These are phyloP conservation scores for Betula pendula DNA, from an alignment of 306 rosid genomes.

Conservation along the genomic window DNA sequence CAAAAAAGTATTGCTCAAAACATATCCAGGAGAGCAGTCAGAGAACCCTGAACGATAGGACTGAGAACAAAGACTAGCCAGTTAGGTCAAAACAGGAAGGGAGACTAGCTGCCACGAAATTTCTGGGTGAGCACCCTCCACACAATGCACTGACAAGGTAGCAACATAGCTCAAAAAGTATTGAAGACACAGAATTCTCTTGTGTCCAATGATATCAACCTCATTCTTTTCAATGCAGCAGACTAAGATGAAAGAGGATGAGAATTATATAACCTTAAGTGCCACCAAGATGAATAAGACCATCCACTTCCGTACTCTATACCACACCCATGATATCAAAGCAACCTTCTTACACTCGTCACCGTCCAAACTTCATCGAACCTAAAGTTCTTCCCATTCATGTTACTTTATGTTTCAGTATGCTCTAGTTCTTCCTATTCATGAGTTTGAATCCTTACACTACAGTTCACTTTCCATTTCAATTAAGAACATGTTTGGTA, in stretches of 20 bases:
- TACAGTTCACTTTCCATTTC: too few relatives aligned
- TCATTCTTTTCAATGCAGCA: constrained; percentile 1
- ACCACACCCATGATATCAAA: too few relatives aligned
- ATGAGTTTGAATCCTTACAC: too few relatives aligned
- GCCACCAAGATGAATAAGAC: neutral
- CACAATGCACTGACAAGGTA: neutral
- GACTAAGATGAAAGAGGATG: neutral
- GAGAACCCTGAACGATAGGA: neutral
- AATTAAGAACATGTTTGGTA: too few relatives aligned
- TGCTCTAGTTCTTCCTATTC: too few relatives aligned
- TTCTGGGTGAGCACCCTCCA: neutral
- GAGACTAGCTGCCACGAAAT: neutral
- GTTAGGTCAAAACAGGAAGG: too few relatives aligned
- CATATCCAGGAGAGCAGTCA: neutral
- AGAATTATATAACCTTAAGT: neutral
- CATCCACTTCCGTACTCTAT: neutral
- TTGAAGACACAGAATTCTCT: neutral
- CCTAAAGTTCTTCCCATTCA: neutral
- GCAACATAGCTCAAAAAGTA: neutral
- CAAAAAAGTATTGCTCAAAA: neutral
- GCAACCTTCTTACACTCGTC: neutral
- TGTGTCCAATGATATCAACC: neutral
- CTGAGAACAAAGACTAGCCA: neutral
- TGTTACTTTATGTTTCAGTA: neutral
- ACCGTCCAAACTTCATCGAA: neutral